These are phyloP conservation scores for Sugiyamaella boreocaroliniensis DNA, from an alignment of 805 yeast genomes.

Conservation along the genomic window DNA sequence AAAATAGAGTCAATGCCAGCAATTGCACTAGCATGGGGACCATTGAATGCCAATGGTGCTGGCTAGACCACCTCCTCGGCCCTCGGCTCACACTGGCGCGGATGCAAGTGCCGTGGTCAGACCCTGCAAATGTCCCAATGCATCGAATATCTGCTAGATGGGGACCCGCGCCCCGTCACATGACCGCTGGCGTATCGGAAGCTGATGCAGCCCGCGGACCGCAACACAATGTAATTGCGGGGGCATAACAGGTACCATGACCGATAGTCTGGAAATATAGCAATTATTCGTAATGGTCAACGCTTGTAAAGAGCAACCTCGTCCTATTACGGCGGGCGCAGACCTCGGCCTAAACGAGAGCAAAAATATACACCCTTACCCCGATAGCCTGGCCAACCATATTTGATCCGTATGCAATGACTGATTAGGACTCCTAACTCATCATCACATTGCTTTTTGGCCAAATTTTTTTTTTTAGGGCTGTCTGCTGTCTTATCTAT, in stretches of 20 bases:
- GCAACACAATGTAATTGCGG: no score
- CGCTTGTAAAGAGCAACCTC: no score
- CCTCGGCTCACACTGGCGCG: background rate
- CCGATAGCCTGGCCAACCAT: background rate
- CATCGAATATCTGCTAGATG: background rate
- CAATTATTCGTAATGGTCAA: no score
- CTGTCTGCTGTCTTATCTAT: background rate
- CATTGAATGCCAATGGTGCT: background rate
- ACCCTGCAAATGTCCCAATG: background rate
- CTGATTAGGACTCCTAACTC: background rate
- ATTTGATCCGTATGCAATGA: background rate
- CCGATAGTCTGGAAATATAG: no score
- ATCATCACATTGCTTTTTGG: background rate
- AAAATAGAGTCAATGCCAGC: no score
- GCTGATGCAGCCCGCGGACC: no score
- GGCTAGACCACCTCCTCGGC: background rate
- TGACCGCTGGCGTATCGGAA: background rate
- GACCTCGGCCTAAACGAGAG: background rate
- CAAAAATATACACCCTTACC: background rate
- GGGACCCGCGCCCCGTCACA: background rate
- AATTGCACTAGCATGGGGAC: no score
- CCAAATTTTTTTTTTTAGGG: background rate
- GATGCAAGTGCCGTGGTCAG: background rate
- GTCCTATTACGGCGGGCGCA: no score
- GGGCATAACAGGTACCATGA: no score